A percentile compares a stretch with the other conserved stretches of the same genome.
phyloP scores from a whole-genome alignment of 148 eudicot species.

The Dysphania ambrosioides region DNA sequence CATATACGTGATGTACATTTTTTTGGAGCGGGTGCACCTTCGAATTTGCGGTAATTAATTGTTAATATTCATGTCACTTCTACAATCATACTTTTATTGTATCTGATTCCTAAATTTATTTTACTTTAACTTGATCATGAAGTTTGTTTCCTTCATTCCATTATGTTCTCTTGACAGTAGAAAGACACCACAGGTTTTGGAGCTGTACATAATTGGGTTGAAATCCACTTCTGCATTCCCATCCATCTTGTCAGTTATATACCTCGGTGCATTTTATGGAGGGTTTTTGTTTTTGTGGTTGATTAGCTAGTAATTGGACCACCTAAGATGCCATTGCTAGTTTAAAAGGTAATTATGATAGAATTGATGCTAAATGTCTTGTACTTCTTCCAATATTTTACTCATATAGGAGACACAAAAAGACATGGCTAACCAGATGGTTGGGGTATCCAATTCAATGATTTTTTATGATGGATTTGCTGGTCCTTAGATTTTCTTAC shows the following conservation, averaged over 20 bases:
- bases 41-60: too few species aligned
- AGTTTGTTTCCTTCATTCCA: conserved; percentile 22
- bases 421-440: not conserved
- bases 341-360: conserved; percentile 4
- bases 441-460: not conserved
- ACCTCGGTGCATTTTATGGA: not conserved
- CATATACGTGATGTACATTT: too few species aligned
- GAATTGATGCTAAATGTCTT: conserved; percentile 13
- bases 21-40: too few species aligned
- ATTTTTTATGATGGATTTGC: conserved; percentile 15
- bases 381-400: conserved; percentile 5
- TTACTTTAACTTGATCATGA: not conserved
- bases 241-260: conserved; percentile 10
- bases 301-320: conserved; percentile 6
- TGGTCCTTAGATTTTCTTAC: conserved; percentile 17
- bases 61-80: not conserved
- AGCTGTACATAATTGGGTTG: conserved; percentile 23
- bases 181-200: conserved; percentile 22
- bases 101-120: conserved; percentile 1
- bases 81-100: conserved; percentile 2
- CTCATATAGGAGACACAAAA: conserved; percentile 6
- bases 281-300: not conserved
- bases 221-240: conserved; percentile 17
- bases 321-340: conserved; percentile 9
- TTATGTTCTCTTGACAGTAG: conserved; percentile 19